Conservation (phyloP, 2,329 filamentous ascomycete species). For the Kalaharituber pfeilii region DNA sequence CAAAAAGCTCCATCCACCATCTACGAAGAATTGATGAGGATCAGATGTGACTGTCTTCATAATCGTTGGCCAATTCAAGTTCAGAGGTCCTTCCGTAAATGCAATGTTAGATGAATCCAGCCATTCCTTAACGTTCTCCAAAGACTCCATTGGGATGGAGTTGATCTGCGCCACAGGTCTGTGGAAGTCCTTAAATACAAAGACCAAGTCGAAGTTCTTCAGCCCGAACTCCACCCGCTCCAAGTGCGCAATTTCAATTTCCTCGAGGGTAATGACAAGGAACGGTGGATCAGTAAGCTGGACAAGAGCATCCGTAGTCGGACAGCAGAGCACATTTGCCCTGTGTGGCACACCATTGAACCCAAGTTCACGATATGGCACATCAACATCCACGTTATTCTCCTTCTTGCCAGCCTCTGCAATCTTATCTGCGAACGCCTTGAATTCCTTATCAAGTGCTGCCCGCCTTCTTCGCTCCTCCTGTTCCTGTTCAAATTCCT, state of each 20-base stretch:
- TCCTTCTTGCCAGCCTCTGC: constrained; percentile 81
- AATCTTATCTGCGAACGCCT: constrained; percentile 92
- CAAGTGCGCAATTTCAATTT: constrained; percentile 89
- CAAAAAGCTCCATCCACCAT: constrained; percentile 91
- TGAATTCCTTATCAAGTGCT: constrained; percentile 91
- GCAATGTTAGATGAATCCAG: constrained; percentile 90
- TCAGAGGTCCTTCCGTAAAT: constrained; percentile 83
- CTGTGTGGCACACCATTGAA: constrained; percentile 95
- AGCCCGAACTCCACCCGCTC: constrained; percentile 93
- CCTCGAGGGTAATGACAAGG: constrained; percentile 83
- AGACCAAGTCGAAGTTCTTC: constrained; percentile 97
- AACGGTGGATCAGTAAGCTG: constrained; percentile 95
- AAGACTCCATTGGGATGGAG: constrained; percentile 86
- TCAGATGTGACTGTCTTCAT: constrained; percentile 98
- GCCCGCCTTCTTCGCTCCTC: constrained; percentile 81
- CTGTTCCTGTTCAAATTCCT: constrained; percentile 96
- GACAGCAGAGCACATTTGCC: constrained; percentile 88
- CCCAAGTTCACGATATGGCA: constrained; percentile 88
- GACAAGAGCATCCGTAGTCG: constrained; percentile 89
- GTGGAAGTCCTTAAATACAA: constrained; percentile 94
- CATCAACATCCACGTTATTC: constrained; percentile 61
- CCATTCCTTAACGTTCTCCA: constrained; percentile 96
- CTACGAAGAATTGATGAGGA: constrained; percentile 83
- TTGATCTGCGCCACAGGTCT: constrained; percentile 88
- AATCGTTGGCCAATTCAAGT: constrained; percentile 96